A percentile compares a stretch with the other conserved stretches of the same genome.
These are phyloP conservation scores for Trypanosoma lewisi DNA, from an alignment of 208 protist species.

Conservation along the genomic window DNA sequence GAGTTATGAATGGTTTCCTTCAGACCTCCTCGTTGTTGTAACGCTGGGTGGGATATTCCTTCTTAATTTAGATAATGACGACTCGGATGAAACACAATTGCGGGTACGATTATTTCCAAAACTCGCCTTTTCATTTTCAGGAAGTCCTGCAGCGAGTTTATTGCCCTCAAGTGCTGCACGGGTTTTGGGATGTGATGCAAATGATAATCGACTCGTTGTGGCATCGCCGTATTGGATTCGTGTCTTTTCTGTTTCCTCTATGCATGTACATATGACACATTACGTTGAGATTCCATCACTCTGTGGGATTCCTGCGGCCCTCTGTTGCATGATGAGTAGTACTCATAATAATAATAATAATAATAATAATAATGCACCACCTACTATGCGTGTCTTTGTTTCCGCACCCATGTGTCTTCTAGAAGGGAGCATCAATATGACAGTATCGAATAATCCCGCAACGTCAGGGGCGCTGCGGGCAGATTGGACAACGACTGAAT, in stretches of 20 bases:
- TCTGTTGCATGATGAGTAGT: constrained; percentile 32
- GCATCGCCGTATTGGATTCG: constrained; percentile 51
- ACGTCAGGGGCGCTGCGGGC: background rate
- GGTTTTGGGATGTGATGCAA: background rate
- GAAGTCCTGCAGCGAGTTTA: constrained; percentile 16
- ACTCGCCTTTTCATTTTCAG: constrained; percentile 16
- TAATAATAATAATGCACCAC: too few species aligned
- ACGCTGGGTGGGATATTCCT: constrained; percentile 46
- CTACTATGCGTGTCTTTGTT: constrained; percentile 20
- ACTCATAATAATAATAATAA: too few species aligned
- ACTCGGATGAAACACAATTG: constrained; percentile 35
- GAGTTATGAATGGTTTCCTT: constrained; percentile 57
- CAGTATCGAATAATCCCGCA: background rate
- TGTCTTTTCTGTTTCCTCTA: constrained; percentile 32
- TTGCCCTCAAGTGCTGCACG: constrained; percentile 11
- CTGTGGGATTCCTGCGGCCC: constrained; percentile 34
- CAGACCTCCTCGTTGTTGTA: constrained; percentile 59
- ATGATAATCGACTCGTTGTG: constrained; percentile 34
- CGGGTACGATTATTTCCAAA: constrained; percentile 20
- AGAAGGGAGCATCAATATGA: constrained; percentile 16
- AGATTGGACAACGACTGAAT: constrained; percentile 12
- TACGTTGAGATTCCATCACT: constrained; percentile 45
- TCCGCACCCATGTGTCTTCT: constrained; percentile 25
- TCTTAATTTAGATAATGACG: constrained; percentile 26
- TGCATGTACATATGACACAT: constrained; percentile 31